Base-by-base conservation (phyloP, 2,329 filamentous ascomycete genomes). In the Akanthomyces lecanii region DNA sequence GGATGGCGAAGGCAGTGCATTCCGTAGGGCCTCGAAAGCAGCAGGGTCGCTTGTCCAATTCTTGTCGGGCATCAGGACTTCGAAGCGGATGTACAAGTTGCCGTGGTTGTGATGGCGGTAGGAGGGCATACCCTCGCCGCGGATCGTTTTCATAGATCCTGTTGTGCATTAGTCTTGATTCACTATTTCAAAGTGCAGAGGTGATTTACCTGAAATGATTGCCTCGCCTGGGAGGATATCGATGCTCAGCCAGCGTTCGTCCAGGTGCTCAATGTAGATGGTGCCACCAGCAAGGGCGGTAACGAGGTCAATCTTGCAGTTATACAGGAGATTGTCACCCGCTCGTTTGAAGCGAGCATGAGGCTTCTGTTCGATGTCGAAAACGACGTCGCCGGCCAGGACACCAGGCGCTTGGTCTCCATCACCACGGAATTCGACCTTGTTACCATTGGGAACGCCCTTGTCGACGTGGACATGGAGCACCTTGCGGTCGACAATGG, bases 301-400 rank as follows among this genome's bases (percentile, higher is more conserved):
- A 65, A 98, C 87, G 51, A 99, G 88, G 72, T 99, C 95, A 68
- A 99, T 96, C 67, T 98, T 92, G 69, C 91, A 92, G 66, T 95
- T 89, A 82, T 94, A 98, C 75, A 97, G 91, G 21, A 99, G 84
- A 72, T 99, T 94, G 74, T 99, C 95, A 36, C 96, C 93, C 77
- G 95, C 96, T 70, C 95, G 90, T 74, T 94, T 92, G 84, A 99
- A 99, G 67, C 95, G 89, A 33, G 89, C 67, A 77, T 99, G 95
- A n/a, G 93, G 93, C 85, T 99, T 99, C 83, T 98, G 92, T 79
- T 98, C 94, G 68, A 99, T 98, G 81, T 98, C 93, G 74, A 99
- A 99, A 66, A 97, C 90, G 63, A 99, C 95, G 74, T 99, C 96
- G 68, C 96, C 95, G 18, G 95, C 90, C 74, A 96, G 86, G 60